Base-by-base conservation (phyloP, 805 yeast species). In the Priceomyces castillae region DNA sequence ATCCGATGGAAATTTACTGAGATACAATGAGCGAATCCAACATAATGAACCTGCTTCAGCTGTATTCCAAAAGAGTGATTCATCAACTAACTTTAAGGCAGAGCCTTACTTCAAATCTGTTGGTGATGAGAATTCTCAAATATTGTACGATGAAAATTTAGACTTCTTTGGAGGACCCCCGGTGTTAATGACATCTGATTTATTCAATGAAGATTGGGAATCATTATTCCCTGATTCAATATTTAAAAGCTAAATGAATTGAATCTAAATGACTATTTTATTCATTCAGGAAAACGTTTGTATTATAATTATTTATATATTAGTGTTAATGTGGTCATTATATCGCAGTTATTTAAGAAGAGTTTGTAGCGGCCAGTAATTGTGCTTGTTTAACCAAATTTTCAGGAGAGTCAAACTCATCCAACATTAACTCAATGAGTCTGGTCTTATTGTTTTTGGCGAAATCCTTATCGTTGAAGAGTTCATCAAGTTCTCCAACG, bases 81-180 rank as follows among this genome's bases (percentile, higher is more conserved):
- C 42, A 4, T 19, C 16, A 9, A 34, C 12, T 20, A 22, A 20
- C 18, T 15, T 42, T 42, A 5, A 35, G 11, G 11, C 36, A 17
- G 16, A 23, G 25, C 18, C 14, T 6, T 34, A 37, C 15, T 37
- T 37, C 30, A 45, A 40, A 23, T 18, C 42, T 9, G 42, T 45
- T 14, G 42, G 28, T 19, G 49, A 54, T 22, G 37, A 56, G 12
- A 54, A 51, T 40, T 46, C 58, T 12, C 58, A 57, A 15, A 31
- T 57, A 9, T 41, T 61, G 17, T 52, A 52, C 18, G 64, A 59
- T 35, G 58, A 59, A 39, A 55, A 47, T 46, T 53, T 65, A 22
- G 76, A 65, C 39, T 71, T 69, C 48, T 69, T 75, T 48, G 79
- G 80, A 3, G 79, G 80, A 2, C 80, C 79, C 0, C 79, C 79